These are phyloP conservation scores for Aphanocladium album DNA, from an alignment of 2,329 filamentous ascomycete genomes.

Conservation along the genomic window DNA sequence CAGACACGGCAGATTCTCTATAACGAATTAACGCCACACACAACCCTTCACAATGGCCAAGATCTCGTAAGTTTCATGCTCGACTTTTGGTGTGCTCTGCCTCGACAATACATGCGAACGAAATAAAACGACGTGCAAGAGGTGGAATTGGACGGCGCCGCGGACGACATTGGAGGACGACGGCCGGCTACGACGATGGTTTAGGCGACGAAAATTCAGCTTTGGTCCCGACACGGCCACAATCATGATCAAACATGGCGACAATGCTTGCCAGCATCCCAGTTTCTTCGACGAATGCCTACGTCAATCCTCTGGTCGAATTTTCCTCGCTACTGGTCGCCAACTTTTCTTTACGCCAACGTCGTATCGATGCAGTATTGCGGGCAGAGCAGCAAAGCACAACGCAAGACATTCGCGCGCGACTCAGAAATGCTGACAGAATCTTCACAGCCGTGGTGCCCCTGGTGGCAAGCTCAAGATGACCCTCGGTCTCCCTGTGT, in stretches of 20 bases:
- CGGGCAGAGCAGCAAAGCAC: constrained; percentile 8
- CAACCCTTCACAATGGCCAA: constrained; percentile 57
- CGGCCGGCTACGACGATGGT: not conserved
- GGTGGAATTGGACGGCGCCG: constrained; percentile 6
- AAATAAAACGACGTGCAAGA: constrained; percentile 10
- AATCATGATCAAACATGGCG: not conserved
- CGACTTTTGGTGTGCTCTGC: constrained; percentile 9
- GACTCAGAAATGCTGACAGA: constrained; percentile 27
- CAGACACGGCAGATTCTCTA: constrained; percentile 31
- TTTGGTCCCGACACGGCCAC: not conserved
- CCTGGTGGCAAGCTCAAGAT: constrained; percentile 99
- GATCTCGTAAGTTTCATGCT: constrained; percentile 58
- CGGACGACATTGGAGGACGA: not conserved
- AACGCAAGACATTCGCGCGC: not conserved
- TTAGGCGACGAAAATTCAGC: not conserved
- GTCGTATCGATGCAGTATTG: not conserved
- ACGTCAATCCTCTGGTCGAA: not conserved
- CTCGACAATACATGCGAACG: constrained; percentile 15
- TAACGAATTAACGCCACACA: constrained; percentile 37
- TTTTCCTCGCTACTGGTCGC: not conserved
- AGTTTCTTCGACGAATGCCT: not conserved
- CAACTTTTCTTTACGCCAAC: not conserved
- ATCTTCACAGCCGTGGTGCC: constrained; percentile 65
- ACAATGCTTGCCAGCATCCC: not conserved
- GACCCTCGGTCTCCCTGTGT: constrained; percentile 99